Evolutionary conservation across 441 rosid species (phyloP).

Genomic region (Mallotus japonicus): DNA sequence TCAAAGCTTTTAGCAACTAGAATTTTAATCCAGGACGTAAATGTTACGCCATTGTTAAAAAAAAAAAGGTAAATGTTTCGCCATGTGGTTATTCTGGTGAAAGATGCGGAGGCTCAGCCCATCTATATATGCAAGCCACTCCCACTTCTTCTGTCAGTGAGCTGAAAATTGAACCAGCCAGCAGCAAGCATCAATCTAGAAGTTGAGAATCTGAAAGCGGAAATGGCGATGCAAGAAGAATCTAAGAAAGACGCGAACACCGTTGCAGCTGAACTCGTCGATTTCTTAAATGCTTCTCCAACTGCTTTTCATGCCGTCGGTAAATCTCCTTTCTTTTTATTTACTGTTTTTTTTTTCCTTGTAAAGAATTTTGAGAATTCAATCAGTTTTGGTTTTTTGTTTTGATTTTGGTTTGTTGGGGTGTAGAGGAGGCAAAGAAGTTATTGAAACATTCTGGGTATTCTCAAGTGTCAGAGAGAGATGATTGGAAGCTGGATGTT

Average conservation of each 20-base stretch:
- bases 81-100: no score
- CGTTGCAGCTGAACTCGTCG: slow-evolving; percentile 59
- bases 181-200: no score
- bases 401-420: neutral
- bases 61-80: no score
- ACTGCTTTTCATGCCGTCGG: slow-evolving; percentile 99
- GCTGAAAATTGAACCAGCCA: no score
- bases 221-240: slow-evolving; percentile 38
- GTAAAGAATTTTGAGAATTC: neutral
- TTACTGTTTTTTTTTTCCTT: neutral
- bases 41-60: no score
- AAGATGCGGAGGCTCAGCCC: no score
- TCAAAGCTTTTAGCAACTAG: no score
- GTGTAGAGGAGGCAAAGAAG: slow-evolving; percentile 78
- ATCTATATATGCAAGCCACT: no score
- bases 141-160: no score
- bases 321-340: slow-evolving; percentile 17
- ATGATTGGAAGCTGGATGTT: slow-evolving; percentile 75
- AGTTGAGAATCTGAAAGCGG: neutral
- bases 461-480: slow-evolving; percentile 71
- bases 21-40: no score
- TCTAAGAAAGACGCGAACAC: slow-evolving; percentile 25
- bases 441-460: slow-evolving; percentile 60
- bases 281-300: slow-evolving; percentile 90
- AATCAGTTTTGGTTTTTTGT: neutral